Evolutionary conservation across 2,329 filamentous ascomycete species (phyloP).

Genomic region (Paracamarosporium sp.): DNA sequence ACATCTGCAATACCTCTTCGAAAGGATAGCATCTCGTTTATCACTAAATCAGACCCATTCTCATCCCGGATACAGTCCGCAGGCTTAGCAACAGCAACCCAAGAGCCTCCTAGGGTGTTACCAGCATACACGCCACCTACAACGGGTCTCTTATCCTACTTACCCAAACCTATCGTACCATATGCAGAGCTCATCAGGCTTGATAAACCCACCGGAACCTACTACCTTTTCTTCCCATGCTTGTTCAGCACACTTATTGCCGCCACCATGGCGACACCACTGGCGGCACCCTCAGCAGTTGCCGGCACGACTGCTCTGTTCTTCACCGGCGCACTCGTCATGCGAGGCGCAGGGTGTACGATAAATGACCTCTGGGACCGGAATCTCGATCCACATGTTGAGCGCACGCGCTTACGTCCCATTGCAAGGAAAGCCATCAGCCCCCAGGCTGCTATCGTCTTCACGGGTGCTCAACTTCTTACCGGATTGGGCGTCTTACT

Average conservation of each 20-base stretch:
- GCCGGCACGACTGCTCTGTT: slow-evolving; percentile 72
- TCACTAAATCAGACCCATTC: background rate
- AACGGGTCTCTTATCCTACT: slow-evolving; percentile 71
- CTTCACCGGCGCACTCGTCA: slow-evolving; percentile 77
- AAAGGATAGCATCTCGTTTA: background rate
- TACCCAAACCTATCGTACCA: slow-evolving; percentile 75
- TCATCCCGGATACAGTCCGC: slow-evolving; percentile 7
- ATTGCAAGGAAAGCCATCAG: slow-evolving; percentile 81
- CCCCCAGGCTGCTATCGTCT: slow-evolving; percentile 73
- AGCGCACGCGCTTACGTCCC: slow-evolving; percentile 77
- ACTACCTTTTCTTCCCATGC: slow-evolving; percentile 86
- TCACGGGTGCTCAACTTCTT: slow-evolving; percentile 76
- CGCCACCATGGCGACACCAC: slow-evolving; percentile 70
- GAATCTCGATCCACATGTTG: slow-evolving; percentile 81
- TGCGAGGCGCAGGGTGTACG: slow-evolving; percentile 86
- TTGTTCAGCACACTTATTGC: slow-evolving; percentile 84
- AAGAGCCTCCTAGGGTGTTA: slow-evolving; percentile 19
- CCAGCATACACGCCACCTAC: slow-evolving; percentile 70
- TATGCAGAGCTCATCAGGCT: slow-evolving; percentile 84
- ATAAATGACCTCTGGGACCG: slow-evolving; percentile 93
- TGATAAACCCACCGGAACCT: slow-evolving; percentile 81
- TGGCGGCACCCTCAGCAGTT: slow-evolving; percentile 66
- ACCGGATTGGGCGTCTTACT: slow-evolving; percentile 76
- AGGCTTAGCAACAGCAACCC: slow-evolving; percentile 22
- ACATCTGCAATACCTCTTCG: background rate